Base-by-base conservation (phyloP, 2,329 filamentous ascomycete genomes). In the Cercospora citrullina region DNA sequence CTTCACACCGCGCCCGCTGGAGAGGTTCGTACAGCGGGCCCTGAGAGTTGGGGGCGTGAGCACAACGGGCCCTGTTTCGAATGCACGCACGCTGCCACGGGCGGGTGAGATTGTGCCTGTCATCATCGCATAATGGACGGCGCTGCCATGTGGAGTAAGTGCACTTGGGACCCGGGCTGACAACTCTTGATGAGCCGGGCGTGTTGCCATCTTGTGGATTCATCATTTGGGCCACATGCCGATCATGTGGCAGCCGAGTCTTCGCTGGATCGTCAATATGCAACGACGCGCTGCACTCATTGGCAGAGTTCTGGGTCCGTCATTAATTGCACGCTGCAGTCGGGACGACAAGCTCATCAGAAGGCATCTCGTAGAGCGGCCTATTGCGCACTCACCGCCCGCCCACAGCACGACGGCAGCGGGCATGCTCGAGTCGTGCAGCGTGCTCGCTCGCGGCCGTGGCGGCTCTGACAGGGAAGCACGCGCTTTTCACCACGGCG, bases 251-350 rank as follows among this genome's bases (percentile, higher is more conserved):
- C 26, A 28, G 21, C 51, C n/a, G 31, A 31, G 39, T 62, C 65
- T 33, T 65, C 62, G 62, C 64, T 16, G 67, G 53, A 57, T 64
- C 64, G 62, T 67, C 68, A 65, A 69, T 59, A 36, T 64, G 65
- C 65, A 62, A 64, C 45, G 42, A 62, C 36, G 36, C 36, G 36
- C 36, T n/a, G 36, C 36, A n/a, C 16, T 39, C n/a, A 65, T 66
- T 65, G 68, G 68, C 64, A 65, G 53, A 53, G 42, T 31, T 61
- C 55, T 62, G 45, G 36, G 36, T 7, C 36, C 48, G 18, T 31
- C 53, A 51, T 42, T 55, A 21, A 66, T 66, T 66, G 33, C 59
- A 51, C 64, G 58, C 36, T 39, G 36, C 64, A 62, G 51, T 36
- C 59, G 21, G 42, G 55, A 51, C 42, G 55, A 62, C 59, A 58